These are phyloP conservation scores for Rutstroemia sp. DNA, from an alignment of 2,329 filamentous ascomycete species.

Conservation along the genomic window DNA sequence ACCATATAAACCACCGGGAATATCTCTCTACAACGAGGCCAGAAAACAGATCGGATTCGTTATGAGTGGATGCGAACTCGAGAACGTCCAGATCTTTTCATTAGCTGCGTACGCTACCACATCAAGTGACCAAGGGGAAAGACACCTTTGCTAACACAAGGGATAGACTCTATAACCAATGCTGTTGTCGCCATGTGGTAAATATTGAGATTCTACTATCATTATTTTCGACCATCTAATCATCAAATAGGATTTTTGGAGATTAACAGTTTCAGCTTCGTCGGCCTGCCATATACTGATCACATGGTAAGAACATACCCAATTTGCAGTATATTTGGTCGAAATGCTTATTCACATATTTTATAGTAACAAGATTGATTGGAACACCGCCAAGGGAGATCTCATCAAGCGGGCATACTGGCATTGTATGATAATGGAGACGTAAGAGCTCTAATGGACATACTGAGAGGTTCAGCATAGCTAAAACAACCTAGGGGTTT, in stretches of 20 bases:
- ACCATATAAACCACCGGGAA: conserved; percentile 43
- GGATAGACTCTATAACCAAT: conserved; percentile 44
- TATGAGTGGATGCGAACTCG: conserved; percentile 46
- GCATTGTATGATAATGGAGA: conserved; percentile 49
- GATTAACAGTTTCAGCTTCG: conserved; percentile 47
- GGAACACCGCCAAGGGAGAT: conserved; percentile 40
- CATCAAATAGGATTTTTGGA: conserved; percentile 48
- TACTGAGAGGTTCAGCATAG: conserved; percentile 1
- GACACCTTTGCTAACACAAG: neutral
- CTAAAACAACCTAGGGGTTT: conserved; percentile 35
- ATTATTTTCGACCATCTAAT: conserved; percentile 11
- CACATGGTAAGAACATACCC: conserved; percentile 36
- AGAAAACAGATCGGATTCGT: conserved; percentile 52
- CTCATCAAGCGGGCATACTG: conserved; percentile 49
- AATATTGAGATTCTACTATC: conserved; percentile 10
- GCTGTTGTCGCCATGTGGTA: conserved; percentile 45
- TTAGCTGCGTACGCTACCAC: conserved; percentile 42
- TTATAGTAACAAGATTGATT: conserved; percentile 36
- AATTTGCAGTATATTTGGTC: neutral
- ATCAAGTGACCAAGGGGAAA: neutral
- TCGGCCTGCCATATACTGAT: conserved; percentile 49
- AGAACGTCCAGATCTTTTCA: conserved; percentile 51
- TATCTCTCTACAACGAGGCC: conserved; percentile 56
- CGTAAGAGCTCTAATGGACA: conserved; percentile 30
- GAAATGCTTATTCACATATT: neutral